These are phyloP conservation scores for Venturia pyrina DNA, from an alignment of 2,329 filamentous ascomycete species.

Conservation along the genomic window DNA sequence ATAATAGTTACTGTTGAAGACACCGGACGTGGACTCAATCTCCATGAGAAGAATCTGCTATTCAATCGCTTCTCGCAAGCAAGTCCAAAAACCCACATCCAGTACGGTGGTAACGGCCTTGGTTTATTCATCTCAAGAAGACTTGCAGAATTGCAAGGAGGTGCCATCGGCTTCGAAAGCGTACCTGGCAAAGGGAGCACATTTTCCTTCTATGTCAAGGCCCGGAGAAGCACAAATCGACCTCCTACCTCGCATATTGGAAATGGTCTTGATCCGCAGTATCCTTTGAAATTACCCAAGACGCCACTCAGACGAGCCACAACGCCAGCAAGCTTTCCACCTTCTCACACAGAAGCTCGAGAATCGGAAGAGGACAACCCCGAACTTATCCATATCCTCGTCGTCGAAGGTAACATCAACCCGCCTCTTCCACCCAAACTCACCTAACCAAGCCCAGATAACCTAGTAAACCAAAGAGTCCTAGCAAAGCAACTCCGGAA, in stretches of 20 bases:
- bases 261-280: neutral
- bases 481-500: slow-evolving; percentile 12
- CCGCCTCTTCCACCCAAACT: neutral
- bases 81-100: slow-evolving; percentile 49
- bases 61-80: slow-evolving; percentile 64
- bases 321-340: neutral
- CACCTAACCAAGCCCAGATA: slow-evolving; percentile 17
- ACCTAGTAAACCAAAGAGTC: slow-evolving; percentile 13
- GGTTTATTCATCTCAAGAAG: slow-evolving; percentile 60
- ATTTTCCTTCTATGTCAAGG: slow-evolving; percentile 57
- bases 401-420: neutral
- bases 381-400: neutral
- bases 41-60: slow-evolving; percentile 44
- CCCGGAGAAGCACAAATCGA: slow-evolving; percentile 21
- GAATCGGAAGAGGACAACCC: neutral
- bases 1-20: slow-evolving; percentile 55
- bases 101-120: slow-evolving; percentile 4
- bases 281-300: neutral
- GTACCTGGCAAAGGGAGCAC: slow-evolving; percentile 49
- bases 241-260: neutral
- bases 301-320: neutral
- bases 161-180: slow-evolving; percentile 56
- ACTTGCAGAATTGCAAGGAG: slow-evolving; percentile 60
- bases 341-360: neutral
- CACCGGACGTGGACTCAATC: slow-evolving; percentile 53